Conservation (phyloP, 371 early-diverging fungal species). For the Rhizomucor pusillus region DNA sequence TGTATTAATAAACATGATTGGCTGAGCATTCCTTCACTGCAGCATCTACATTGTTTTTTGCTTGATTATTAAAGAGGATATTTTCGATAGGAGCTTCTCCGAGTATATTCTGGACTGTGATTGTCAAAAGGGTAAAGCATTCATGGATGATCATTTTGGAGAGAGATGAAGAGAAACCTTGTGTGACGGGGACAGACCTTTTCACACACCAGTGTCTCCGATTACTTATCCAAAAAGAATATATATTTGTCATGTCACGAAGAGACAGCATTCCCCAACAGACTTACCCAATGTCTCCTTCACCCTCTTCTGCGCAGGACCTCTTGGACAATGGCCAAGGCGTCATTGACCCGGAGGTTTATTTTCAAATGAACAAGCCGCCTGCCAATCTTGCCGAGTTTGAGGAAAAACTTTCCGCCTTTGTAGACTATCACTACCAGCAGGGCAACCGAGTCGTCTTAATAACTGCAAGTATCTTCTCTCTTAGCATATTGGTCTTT, state of each 20-base stretch:
- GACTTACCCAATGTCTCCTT: slow-evolving; percentile 10
- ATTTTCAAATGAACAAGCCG: slow-evolving; percentile 74
- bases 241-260: background rate
- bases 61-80: too few relatives aligned
- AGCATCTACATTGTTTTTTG: too few relatives aligned
- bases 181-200: too few relatives aligned
- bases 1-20: too few relatives aligned
- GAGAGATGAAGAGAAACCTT: too few relatives aligned
- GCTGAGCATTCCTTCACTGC: too few relatives aligned
- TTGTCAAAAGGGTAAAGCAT: too few relatives aligned
- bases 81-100: too few relatives aligned
- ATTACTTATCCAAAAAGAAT: background rate
- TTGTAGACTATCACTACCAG: slow-evolving; percentile 65
- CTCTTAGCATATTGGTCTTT: background rate
- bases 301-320: slow-evolving; percentile 12
- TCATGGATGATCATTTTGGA: too few relatives aligned
- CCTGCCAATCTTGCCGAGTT: slow-evolving; percentile 71
- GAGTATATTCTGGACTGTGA: too few relatives aligned
- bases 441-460: slow-evolving; percentile 70
- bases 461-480: slow-evolving; percentile 62
- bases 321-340: slow-evolving; percentile 52
- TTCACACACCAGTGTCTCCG: too few relatives aligned
- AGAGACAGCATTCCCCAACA: slow-evolving; percentile 10
- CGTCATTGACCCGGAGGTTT: slow-evolving; percentile 73
- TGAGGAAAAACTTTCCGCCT: slow-evolving; percentile 59